A percentile compares a stretch with the other conserved stretches of the same genome.
phyloP scores from a whole-genome alignment of 2,329 filamentous ascomycete species.

The Biscogniauxia marginata region DNA sequence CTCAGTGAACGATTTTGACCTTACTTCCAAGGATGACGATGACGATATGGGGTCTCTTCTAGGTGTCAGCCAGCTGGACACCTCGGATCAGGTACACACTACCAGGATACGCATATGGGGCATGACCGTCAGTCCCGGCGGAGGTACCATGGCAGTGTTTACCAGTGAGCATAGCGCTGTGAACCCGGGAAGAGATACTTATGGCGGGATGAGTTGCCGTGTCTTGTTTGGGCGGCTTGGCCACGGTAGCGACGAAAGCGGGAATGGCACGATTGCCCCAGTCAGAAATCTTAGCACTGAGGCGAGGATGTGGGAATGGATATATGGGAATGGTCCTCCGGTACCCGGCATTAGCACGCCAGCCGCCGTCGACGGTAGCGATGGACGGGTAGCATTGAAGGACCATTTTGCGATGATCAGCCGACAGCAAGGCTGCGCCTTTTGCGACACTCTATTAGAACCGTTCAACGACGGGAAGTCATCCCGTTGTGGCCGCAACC shows the following conservation, averaged over 20 bases:
- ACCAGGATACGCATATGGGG: slow-evolving; percentile 55
- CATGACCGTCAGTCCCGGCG: slow-evolving; percentile 50
- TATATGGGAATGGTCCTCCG: slow-evolving; percentile 52
- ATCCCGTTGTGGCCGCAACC: slow-evolving; percentile 39
- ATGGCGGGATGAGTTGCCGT: slow-evolving; percentile 36
- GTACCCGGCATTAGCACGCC: slow-evolving; percentile 39
- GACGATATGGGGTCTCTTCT: slow-evolving; percentile 16
- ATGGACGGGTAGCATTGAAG: slow-evolving; percentile 25
- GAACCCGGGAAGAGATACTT: slow-evolving; percentile 43
- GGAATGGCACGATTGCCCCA: slow-evolving; percentile 5
- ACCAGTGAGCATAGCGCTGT: slow-evolving; percentile 49
- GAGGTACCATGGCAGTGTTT: slow-evolving; percentile 50
- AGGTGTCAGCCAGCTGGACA: slow-evolving; percentile 28
- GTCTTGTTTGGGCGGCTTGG: slow-evolving; percentile 36
- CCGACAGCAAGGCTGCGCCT: slow-evolving; percentile 43
- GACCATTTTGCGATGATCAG: slow-evolving; percentile 40
- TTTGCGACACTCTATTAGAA: slow-evolving; percentile 42
- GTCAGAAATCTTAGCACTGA: slow-evolving; percentile 47
- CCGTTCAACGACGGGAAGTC: slow-evolving; percentile 31
- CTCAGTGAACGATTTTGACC: slow-evolving; percentile 33
- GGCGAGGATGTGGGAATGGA: slow-evolving; percentile 55
- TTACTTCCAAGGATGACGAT: slow-evolving; percentile 3
- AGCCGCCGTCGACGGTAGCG: slow-evolving; percentile 1
- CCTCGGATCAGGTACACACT: slow-evolving; percentile 44
- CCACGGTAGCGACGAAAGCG: slow-evolving; percentile 9